Evolutionary conservation across 106 monocot species (phyloP).

Genomic region (Ottelia alismoides): DNA sequence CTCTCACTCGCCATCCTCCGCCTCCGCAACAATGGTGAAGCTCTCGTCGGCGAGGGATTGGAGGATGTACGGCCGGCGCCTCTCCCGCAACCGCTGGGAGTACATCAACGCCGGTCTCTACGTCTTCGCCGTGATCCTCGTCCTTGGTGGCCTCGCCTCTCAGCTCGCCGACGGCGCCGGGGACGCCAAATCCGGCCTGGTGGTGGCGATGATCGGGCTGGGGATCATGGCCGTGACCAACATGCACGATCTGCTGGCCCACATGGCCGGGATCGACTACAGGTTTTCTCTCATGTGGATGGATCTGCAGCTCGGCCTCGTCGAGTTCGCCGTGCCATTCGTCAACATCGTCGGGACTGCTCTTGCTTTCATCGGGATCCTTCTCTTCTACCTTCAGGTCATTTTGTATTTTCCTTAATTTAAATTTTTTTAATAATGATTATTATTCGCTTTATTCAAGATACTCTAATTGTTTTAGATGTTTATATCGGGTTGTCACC

Average conservation of each 20-base stretch:
- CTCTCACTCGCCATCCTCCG: neutral
- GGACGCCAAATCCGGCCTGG: constrained; percentile 34
- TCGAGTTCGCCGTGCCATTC: constrained; percentile 59
- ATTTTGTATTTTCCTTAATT: no score
- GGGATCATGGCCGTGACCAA: constrained; percentile 30
- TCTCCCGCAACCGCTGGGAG: constrained; percentile 51
- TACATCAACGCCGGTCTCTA: constrained; percentile 62
- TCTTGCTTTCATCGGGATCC: constrained; percentile 27
- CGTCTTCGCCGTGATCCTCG: constrained; percentile 20
- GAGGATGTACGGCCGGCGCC: constrained; percentile 47
- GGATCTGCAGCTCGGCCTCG: constrained; percentile 58
- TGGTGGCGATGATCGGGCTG: constrained; percentile 34
- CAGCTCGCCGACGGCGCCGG: constrained; percentile 18
- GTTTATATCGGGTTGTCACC: no score
- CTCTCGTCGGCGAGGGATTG: constrained; percentile 59
- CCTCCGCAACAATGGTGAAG: constrained; percentile 49
- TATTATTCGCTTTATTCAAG: no score
- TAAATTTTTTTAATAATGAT: no score
- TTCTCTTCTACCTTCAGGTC: constrained; percentile 62
- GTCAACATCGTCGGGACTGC: constrained; percentile 32
- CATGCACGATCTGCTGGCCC: constrained; percentile 65
- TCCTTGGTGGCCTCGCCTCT: constrained; percentile 31
- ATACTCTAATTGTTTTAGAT: no score
- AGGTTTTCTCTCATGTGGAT: constrained; percentile 26
- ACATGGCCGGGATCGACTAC: constrained; percentile 58